Evolutionary conservation across 257 asterid genomes (phyloP).

Genomic region (Solanum lycopersicoides): DNA sequence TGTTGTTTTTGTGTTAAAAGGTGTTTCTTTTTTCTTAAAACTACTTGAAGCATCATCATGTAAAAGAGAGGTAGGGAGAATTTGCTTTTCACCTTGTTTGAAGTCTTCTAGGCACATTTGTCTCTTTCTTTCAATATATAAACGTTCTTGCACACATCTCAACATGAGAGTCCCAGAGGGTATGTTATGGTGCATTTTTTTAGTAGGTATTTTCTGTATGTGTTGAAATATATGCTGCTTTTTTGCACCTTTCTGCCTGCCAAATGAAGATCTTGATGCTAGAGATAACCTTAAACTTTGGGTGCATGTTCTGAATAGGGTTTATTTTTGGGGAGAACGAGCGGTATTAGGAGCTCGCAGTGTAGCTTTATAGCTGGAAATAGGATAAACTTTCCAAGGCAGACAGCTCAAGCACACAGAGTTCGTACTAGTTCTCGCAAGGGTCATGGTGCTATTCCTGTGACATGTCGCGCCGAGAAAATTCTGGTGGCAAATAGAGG

Average conservation of each 20-base stretch:
- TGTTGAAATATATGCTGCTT: neutral
- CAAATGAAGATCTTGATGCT: neutral
- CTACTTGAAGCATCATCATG: neutral
- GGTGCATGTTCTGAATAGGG: slow-evolving; percentile 30
- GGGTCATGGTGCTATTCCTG: slow-evolving; percentile 61
- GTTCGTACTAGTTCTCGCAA: slow-evolving; percentile 37
- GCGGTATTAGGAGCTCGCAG: slow-evolving; percentile 60
- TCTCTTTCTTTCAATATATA: neutral
- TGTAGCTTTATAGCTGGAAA: slow-evolving; percentile 73
- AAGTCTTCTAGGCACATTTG: neutral
- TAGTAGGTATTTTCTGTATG: neutral
- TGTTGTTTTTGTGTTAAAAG: neutral
- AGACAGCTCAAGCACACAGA: slow-evolving; percentile 36
- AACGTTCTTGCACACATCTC: neutral
- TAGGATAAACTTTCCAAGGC: slow-evolving; percentile 47
- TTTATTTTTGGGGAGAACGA: slow-evolving; percentile 43
- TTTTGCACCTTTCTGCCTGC: neutral
- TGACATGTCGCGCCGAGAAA: slow-evolving; percentile 57
- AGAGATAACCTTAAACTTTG: neutral
- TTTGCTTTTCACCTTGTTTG: neutral
- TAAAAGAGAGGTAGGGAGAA: neutral
- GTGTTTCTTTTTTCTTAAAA: neutral
- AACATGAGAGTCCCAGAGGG: neutral
- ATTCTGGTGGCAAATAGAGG: slow-evolving; percentile 97
- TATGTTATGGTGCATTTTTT: neutral